Percentiles rank a stretch among this genome's conserved stretches.
These are phyloP conservation scores for Sclerotinia minor DNA, from an alignment of 2,329 filamentous ascomycete genomes.

Conservation along the genomic window DNA sequence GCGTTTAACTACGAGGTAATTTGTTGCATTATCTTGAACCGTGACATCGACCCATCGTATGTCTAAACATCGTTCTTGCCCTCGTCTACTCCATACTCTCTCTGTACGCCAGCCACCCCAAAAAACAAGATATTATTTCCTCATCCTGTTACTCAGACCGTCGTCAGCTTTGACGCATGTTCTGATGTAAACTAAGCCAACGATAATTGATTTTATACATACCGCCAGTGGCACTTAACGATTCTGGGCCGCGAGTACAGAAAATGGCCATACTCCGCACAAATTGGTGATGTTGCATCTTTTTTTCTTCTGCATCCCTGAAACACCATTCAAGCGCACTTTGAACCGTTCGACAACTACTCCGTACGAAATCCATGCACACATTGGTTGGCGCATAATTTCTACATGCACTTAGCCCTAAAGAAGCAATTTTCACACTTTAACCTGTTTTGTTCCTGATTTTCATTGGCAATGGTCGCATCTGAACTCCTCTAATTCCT, in stretches of 20 bases:
- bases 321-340: conserved; percentile 11
- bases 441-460: conserved; percentile 2
- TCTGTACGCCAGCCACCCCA: conserved; percentile 11
- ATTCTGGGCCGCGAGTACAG: conserved; percentile 3
- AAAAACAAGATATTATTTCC: too few relatives aligned
- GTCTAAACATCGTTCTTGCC: background rate
- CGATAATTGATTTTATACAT: conserved; percentile 2
- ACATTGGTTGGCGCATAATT: conserved; percentile 7
- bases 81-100: too few relatives aligned
- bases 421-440: conserved; percentile 4
- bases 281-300: conserved; percentile 20
- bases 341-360: background rate
- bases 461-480: conserved; percentile 5
- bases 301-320: conserved; percentile 19
- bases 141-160: conserved; percentile 2
- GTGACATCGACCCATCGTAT: conserved; percentile 9
- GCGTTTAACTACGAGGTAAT: background rate
- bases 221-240: conserved; percentile 1
- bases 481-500: background rate
- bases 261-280: background rate
- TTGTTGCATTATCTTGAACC: conserved; percentile 5
- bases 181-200: conserved; percentile 9
- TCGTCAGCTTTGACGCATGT: conserved; percentile 16
- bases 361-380: conserved; percentile 18
- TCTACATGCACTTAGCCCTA: conserved; percentile 13